Percentiles rank a stretch among this genome's conserved stretches.
Evolutionary conservation across 1,284 basidiomycete genomes (phyloP).

Genomic region (Chalciporus sp.): DNA sequence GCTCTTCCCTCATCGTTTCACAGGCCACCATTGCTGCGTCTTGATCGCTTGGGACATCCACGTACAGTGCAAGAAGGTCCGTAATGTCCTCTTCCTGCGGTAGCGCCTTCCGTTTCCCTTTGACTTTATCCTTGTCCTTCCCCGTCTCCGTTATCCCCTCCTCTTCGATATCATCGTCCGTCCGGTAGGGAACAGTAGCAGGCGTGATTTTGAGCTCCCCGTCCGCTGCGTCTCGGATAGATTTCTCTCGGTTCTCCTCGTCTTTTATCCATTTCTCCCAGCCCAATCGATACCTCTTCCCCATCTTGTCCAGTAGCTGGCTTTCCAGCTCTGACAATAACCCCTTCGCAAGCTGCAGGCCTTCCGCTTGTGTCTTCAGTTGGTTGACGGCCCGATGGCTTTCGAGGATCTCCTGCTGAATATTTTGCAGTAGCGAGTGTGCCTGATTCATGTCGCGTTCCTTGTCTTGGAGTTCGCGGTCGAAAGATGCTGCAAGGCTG

Average conservation of each 20-base stretch:
- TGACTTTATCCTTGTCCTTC: conserved; percentile 36
- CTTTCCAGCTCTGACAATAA: conserved; percentile 66
- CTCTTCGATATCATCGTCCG: conserved; percentile 45
- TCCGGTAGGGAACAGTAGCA: conserved; percentile 44
- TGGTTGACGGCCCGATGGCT: conserved; percentile 77
- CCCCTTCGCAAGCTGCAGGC: conserved; percentile 64
- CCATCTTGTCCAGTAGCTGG: conserved; percentile 76
- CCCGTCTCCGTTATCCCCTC: conserved; percentile 25
- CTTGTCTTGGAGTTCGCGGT: conserved; percentile 89
- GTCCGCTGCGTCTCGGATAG: conserved; percentile 56
- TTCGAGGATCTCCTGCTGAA: conserved; percentile 92
- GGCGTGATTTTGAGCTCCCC: conserved; percentile 52
- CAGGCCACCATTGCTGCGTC: conserved; percentile 61
- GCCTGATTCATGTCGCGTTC: conserved; percentile 93
- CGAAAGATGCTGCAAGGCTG: conserved; percentile 89
- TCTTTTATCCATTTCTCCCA: conserved; percentile 92
- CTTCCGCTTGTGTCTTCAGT: conserved; percentile 71
- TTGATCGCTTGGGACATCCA: conserved; percentile 58
- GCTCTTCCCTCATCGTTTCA: conserved; percentile 63
- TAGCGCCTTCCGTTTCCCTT: conserved; percentile 52
- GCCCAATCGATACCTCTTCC: conserved; percentile 78
- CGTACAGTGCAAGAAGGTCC: conserved; percentile 61
- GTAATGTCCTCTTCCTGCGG: conserved; percentile 58
- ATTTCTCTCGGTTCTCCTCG: conserved; percentile 76
- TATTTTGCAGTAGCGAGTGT: conserved; percentile 83